phyloP scores from a whole-genome alignment of 2,329 filamentous ascomycete genomes.

The Penicillium sp. region DNA sequence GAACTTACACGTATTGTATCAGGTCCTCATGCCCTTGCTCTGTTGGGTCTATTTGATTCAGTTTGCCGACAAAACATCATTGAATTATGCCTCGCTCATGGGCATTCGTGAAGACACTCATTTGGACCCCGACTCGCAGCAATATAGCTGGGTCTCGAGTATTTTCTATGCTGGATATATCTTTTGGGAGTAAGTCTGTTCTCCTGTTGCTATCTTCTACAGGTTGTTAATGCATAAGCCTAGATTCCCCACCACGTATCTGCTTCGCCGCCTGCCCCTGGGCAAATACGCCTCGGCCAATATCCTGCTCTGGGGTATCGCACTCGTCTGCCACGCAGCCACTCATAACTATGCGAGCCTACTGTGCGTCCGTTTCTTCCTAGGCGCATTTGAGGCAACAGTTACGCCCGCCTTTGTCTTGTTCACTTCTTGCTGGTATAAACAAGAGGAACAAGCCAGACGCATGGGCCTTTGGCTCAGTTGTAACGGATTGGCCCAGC shows the following conservation, averaged over 20 bases:
- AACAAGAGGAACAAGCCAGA: slow-evolving; percentile 12
- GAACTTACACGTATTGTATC: too few relatives aligned
- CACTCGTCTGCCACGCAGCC: slow-evolving; percentile 16
- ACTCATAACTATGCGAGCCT: slow-evolving; percentile 21
- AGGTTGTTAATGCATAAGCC: not conserved
- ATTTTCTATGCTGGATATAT: slow-evolving; percentile 43
- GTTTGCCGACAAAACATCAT: slow-evolving; percentile 13
- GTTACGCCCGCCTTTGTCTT: slow-evolving; percentile 15
- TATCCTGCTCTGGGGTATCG: slow-evolving; percentile 24
- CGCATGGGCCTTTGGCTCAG: slow-evolving; percentile 19
- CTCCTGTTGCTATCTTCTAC: not conserved
- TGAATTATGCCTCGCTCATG: slow-evolving; percentile 20
- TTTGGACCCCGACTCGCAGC: slow-evolving; percentile 38
- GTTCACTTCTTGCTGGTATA: slow-evolving; percentile 19
- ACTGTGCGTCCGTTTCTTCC: slow-evolving; percentile 21
- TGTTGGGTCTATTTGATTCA: slow-evolving; percentile 15
- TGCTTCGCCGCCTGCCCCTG: slow-evolving; percentile 50
- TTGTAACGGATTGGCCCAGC: slow-evolving; percentile 18
- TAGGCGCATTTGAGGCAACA: slow-evolving; percentile 18
- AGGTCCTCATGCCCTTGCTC: slow-evolving; percentile 8
- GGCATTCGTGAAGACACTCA: slow-evolving; percentile 28
- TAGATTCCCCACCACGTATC: slow-evolving; percentile 49
- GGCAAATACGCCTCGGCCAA: slow-evolving; percentile 50
- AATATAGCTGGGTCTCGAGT: slow-evolving; percentile 51
- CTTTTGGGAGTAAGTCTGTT: slow-evolving; percentile 37